Evolutionary conservation across 306 rosid species (phyloP).

Genomic region (Aeschynomene evenia): DNA sequence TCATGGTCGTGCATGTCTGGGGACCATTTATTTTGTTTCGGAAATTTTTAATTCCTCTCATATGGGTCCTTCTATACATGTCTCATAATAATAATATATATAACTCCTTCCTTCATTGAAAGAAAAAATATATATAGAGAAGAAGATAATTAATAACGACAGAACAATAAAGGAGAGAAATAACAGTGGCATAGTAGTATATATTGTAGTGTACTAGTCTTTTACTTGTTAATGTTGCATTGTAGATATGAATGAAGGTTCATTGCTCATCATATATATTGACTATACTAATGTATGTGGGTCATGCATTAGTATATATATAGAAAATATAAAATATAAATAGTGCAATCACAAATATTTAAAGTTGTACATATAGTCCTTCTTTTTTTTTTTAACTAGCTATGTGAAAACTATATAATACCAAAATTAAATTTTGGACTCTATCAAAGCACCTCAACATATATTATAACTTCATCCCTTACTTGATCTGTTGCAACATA

Average conservation of each 20-base stretch:
- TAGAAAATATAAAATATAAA: slow-evolving; percentile 23
- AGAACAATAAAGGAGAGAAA: slow-evolving; percentile 21
- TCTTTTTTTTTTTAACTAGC: slow-evolving; percentile 17
- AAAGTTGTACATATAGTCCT: slow-evolving; percentile 18
- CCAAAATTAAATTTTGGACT: background rate
- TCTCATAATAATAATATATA: too few relatives aligned
- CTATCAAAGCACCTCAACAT: background rate
- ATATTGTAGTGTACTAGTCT: slow-evolving; percentile 9
- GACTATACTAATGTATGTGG: slow-evolving; percentile 18
- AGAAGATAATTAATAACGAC: slow-evolving; percentile 15
- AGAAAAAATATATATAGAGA: too few relatives aligned
- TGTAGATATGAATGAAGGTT: slow-evolving; percentile 13
- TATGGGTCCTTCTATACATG: slow-evolving; percentile 53
- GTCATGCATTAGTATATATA: background rate
- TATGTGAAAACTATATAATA: slow-evolving; percentile 20
- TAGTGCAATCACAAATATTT: slow-evolving; percentile 10
- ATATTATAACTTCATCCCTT: too few relatives aligned
- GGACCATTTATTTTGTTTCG: slow-evolving; percentile 46
- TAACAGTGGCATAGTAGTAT: slow-evolving; percentile 3
- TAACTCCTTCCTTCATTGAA: too few relatives aligned
- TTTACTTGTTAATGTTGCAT: slow-evolving; percentile 17
- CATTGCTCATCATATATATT: slow-evolving; percentile 29
- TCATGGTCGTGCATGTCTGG: slow-evolving; percentile 30
- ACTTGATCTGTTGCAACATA: background rate
- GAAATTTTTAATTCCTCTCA: slow-evolving; percentile 39